Evolutionary conservation across 441 rosid genomes (phyloP).

Genomic region (Bocquillonia castaneifolia): DNA sequence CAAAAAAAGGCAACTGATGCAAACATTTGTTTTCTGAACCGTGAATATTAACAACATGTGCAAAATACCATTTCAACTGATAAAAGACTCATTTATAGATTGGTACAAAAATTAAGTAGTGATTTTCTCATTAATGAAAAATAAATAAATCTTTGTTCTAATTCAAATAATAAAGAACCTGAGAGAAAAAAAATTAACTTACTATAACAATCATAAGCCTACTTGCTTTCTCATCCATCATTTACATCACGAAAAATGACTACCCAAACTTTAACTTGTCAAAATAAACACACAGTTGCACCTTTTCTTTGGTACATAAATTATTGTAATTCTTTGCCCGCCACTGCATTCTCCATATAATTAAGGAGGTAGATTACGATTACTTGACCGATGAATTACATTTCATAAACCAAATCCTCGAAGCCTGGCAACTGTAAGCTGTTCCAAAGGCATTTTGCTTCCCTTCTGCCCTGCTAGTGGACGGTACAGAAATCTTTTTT

Average conservation of each 20-base stretch:
- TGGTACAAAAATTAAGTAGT: neutral
- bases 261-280: conserved; percentile 14
- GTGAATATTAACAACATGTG: too few species aligned
- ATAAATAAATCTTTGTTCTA: conserved; percentile 10
- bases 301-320: conserved; percentile 21
- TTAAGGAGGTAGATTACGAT: conserved; percentile 28
- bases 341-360: conserved; percentile 14
- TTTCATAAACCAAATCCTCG: conserved; percentile 12
- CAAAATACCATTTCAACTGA: neutral
- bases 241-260: conserved; percentile 34
- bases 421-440: conserved; percentile 10
- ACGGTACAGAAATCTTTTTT: conserved; percentile 17
- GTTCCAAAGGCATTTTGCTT: conserved; percentile 14
- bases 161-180: conserved; percentile 17
- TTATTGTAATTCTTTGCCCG: neutral
- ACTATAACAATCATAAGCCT: conserved; percentile 15
- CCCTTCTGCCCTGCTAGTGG: conserved; percentile 25
- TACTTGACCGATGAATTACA: conserved; percentile 6
- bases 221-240: conserved; percentile 34
- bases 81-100: neutral
- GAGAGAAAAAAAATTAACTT: conserved; percentile 11
- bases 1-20: too few species aligned
- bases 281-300: conserved; percentile 22
- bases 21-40: too few species aligned
- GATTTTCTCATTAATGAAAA: conserved; percentile 9